Percentiles rank a stretch among this genome's conserved stretches.
These are phyloP conservation scores for Wickerhamomyces ciferrii DNA, from an alignment of 805 yeast species.

Conservation along the genomic window DNA sequence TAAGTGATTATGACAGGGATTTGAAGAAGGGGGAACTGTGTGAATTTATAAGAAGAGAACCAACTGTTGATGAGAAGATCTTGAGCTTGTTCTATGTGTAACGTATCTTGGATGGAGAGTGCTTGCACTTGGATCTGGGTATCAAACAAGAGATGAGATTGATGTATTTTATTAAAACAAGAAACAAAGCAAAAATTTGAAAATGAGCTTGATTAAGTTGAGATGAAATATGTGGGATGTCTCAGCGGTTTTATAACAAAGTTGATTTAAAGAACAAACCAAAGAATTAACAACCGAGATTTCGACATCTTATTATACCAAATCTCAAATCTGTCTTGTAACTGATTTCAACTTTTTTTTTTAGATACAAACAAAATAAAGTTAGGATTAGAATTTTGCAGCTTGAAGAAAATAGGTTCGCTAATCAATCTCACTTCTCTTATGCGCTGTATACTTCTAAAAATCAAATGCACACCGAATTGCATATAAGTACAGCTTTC, in stretches of 20 bases:
- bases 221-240: too few relatives aligned
- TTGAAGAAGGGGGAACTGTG: not conserved
- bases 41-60: too few relatives aligned
- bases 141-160: not conserved
- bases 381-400: not conserved
- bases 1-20: not conserved
- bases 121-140: not conserved
- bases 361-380: not conserved
- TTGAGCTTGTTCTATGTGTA: not conserved
- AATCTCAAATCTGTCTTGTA: not conserved
- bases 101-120: not conserved
- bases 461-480: not conserved
- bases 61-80: not conserved
- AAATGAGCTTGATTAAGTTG: not conserved
- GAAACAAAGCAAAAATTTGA: not conserved
- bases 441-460: not conserved
- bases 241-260: not conserved
- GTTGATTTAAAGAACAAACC: not conserved
- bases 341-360: not conserved
- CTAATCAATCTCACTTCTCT: not conserved
- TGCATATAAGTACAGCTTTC: not conserved
- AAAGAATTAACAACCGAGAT: not conserved
- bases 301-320: not conserved
- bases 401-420: not conserved
- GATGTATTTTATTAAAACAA: not conserved